Percentiles rank a stretch among this genome's conserved stretches.
Conservation (phyloP, 1,284 basidiomycete species). For the Omphalotus olearius region DNA sequence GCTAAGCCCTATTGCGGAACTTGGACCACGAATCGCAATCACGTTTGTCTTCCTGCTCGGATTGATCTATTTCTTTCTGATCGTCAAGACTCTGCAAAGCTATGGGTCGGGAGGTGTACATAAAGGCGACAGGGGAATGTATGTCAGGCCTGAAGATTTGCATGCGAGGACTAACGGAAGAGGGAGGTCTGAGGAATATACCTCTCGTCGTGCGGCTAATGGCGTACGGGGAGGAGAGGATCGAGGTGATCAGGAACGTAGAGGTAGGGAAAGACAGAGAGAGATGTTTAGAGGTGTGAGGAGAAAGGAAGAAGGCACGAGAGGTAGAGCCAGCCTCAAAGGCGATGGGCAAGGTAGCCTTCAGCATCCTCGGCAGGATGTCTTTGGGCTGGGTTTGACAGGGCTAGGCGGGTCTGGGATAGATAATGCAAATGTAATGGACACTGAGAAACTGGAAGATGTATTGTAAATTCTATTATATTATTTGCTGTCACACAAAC, state of each 20-base stretch:
- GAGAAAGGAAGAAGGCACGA: background rate
- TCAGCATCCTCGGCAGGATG: background rate
- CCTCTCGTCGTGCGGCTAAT: background rate
- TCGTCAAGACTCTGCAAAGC: slow-evolving; percentile 56
- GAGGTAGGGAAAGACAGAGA: background rate
- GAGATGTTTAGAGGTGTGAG: background rate
- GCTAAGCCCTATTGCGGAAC: slow-evolving; percentile 27
- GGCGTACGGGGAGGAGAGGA: background rate
- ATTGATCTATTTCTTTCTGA: slow-evolving; percentile 56
- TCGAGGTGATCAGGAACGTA: background rate
- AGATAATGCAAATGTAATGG: background rate
- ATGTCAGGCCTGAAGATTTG: background rate
- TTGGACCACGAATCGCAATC: slow-evolving; percentile 55
- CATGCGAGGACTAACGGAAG: background rate
- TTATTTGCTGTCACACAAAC: too few relatives aligned
- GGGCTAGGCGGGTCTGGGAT: background rate
- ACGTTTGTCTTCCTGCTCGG: slow-evolving; percentile 56
- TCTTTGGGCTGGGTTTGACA: slow-evolving; percentile 1
- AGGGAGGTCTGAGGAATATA: background rate
- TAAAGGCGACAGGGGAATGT: too few relatives aligned
- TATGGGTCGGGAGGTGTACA: slow-evolving; percentile 36
- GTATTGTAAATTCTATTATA: too few relatives aligned
- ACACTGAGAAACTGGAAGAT: slow-evolving; percentile 1
- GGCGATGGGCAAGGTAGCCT: background rate
- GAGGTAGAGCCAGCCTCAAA: background rate